A percentile compares a stretch with the other conserved stretches of the same genome.
Evolutionary conservation across 2,329 filamentous ascomycete species (phyloP).

Genomic region (Alternaria tenuissima): DNA sequence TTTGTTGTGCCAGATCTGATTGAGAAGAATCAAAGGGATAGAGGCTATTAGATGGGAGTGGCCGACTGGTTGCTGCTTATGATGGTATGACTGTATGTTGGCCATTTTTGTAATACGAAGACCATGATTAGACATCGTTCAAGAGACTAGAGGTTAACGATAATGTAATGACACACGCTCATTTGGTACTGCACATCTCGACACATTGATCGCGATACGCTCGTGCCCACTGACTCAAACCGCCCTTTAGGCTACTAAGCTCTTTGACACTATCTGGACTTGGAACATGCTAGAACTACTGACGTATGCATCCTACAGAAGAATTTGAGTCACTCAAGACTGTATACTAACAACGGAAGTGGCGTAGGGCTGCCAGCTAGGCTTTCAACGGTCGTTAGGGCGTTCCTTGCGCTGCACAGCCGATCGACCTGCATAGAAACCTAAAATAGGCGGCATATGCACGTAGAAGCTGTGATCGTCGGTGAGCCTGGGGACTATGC

Average conservation of each 20-base stretch:
- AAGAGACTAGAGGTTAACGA: neutral
- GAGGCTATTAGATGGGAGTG: slow-evolving; percentile 18
- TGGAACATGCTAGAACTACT: neutral
- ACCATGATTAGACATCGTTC: neutral
- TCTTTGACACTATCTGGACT: neutral
- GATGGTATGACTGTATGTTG: slow-evolving; percentile 3
- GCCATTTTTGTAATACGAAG: slow-evolving; percentile 2
- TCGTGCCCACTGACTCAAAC: neutral
- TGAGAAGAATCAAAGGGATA: slow-evolving; percentile 29
- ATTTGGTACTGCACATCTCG: neutral
- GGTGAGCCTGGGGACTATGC: neutral
- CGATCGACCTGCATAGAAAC: neutral
- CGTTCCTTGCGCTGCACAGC: slow-evolving; percentile 8
- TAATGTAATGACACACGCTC: neutral
- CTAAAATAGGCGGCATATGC: slow-evolving; percentile 4
- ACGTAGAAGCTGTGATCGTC: neutral
- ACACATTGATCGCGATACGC: neutral
- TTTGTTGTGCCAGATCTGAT: slow-evolving; percentile 30
- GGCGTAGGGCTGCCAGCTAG: slow-evolving; percentile 6
- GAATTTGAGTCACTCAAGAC: neutral
- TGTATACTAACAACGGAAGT: slow-evolving; percentile 4
- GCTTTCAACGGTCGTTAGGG: slow-evolving; percentile 8
- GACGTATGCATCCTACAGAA: neutral
- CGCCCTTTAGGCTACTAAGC: neutral
- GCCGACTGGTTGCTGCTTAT: neutral